Evolutionary conservation across 768 basidiomycete species (phyloP).

Genomic region (Cantharellus anzutake): DNA sequence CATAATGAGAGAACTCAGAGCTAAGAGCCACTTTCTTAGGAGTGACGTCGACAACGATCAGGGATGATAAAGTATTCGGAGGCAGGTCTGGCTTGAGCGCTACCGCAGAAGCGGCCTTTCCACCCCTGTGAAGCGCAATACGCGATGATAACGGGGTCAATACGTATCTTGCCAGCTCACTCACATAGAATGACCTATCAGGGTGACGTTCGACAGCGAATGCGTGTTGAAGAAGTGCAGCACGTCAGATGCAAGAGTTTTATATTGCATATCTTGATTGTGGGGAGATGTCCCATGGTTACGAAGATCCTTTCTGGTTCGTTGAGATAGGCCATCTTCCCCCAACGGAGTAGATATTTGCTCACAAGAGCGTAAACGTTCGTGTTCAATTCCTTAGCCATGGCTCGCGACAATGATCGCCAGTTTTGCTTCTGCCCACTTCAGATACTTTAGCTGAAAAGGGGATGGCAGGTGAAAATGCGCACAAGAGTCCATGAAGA

Average conservation of each 20-base stretch:
- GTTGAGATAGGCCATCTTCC: background rate
- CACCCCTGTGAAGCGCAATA: constrained; percentile 37
- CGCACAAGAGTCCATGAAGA: constrained; percentile 43
- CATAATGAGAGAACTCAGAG: constrained; percentile 44
- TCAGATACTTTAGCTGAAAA: constrained; percentile 5
- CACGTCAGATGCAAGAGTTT: background rate
- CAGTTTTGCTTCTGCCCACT: constrained; percentile 87
- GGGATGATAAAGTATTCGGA: constrained; percentile 25
- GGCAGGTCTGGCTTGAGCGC: constrained; percentile 33
- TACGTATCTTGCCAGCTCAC: constrained; percentile 13
- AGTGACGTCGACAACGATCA: constrained; percentile 69
- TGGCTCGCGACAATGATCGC: constrained; percentile 59
- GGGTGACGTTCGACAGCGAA: background rate
- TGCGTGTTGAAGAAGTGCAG: background rate
- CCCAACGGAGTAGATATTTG: background rate
- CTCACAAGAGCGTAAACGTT: constrained; percentile 17
- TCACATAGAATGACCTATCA: constrained; percentile 35
- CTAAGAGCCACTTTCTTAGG: constrained; percentile 42
- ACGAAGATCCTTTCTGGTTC: background rate
- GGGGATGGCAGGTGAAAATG: constrained; percentile 3
- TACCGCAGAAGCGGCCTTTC: constrained; percentile 60
- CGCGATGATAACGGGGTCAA: background rate
- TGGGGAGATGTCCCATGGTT: background rate
- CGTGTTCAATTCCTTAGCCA: constrained; percentile 40
- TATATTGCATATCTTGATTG: background rate